phyloP scores from a whole-genome alignment of 768 basidiomycete species.

The Coprinopsis marcescibilis region DNA sequence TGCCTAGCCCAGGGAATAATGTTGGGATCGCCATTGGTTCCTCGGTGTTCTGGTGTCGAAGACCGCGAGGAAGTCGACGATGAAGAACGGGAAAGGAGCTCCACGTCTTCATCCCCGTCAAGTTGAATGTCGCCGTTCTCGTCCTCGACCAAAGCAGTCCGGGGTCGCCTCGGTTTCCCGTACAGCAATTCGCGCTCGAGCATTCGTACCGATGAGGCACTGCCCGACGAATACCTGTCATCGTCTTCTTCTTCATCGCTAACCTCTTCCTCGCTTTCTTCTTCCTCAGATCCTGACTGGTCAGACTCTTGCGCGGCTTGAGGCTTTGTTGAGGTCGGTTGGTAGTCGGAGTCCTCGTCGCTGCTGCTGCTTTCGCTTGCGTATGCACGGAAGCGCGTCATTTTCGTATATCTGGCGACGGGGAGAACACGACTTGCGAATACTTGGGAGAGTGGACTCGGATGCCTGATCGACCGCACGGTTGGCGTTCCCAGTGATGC shows the following conservation, averaged over 20 bases:
- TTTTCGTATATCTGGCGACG: constrained; percentile 18
- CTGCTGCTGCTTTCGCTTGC: constrained; percentile 57
- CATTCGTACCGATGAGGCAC: constrained; percentile 40
- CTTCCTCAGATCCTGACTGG: constrained; percentile 4
- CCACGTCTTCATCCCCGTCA: constrained; percentile 43
- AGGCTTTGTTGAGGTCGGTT: constrained; percentile 17
- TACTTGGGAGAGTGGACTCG: too few relatives aligned
- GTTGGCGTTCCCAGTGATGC: too few relatives aligned
- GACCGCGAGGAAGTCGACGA: constrained; percentile 28
- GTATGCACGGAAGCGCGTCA: constrained; percentile 68
- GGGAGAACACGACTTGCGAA: not conserved
- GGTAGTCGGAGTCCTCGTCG: constrained; percentile 33
- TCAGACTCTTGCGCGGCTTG: constrained; percentile 8
- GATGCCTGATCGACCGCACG: too few relatives aligned
- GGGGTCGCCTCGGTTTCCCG: constrained; percentile 19
- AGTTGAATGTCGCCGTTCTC: constrained; percentile 46
- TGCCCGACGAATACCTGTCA: constrained; percentile 30
- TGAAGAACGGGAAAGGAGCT: constrained; percentile 26
- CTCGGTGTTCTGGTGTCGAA: constrained; percentile 27
- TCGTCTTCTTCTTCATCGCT: constrained; percentile 30
- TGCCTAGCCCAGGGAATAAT: constrained; percentile 69
- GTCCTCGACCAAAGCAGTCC: constrained; percentile 49
- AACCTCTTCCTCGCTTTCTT: constrained; percentile 21
- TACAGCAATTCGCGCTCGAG: constrained; percentile 43
- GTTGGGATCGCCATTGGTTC: constrained; percentile 34